Evolutionary conservation across 495 filamentous ascomycete species (phyloP).

Genomic region (Chaetomium cochliodes): DNA sequence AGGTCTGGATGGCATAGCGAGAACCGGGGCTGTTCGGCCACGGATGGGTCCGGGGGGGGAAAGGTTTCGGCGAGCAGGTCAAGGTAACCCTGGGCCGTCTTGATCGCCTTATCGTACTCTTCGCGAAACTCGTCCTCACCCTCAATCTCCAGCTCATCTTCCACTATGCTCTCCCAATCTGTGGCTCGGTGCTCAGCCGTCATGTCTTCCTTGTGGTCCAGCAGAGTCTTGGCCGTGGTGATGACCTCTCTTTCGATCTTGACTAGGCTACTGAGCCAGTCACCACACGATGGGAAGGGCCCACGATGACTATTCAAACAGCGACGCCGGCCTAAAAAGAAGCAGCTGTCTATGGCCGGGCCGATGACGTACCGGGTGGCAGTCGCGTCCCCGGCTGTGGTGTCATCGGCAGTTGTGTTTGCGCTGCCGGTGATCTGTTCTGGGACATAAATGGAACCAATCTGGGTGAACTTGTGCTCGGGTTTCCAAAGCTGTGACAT

Average conservation of each 20-base stretch:
- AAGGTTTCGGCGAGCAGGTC: background rate
- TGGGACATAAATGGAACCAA: background rate
- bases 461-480: background rate
- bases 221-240: background rate
- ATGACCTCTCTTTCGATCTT: background rate
- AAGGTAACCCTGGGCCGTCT: background rate
- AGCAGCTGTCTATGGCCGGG: background rate
- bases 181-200: background rate
- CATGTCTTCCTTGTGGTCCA: constrained; percentile 6
- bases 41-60: background rate
- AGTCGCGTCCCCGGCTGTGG: background rate
- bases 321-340: constrained; percentile 3
- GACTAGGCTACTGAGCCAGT: background rate
- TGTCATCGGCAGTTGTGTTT: background rate
- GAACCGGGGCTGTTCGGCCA: background rate
- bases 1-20: background rate
- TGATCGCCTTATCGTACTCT: background rate
- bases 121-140: constrained; percentile 1
- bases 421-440: background rate
- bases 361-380: background rate
- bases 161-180: background rate
- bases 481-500: background rate
- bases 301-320: background rate
- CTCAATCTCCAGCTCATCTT: constrained; percentile 3
- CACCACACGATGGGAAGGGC: background rate